Percentiles rank a stretch among this genome's conserved stretches.
Conservation (phyloP, 805 yeast genomes). For the Suhomyces faveliae region DNA sequence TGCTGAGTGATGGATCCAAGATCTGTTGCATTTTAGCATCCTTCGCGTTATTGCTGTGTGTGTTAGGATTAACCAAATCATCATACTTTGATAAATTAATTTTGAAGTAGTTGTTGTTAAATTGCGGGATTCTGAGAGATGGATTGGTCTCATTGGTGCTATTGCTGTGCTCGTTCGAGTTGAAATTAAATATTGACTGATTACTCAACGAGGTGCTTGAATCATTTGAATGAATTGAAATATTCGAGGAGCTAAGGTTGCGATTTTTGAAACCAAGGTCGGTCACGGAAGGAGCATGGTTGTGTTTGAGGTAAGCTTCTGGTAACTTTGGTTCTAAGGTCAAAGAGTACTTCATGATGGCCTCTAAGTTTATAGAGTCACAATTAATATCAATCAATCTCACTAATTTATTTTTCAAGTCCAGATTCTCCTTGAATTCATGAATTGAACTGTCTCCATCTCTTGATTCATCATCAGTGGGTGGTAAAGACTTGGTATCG, state of each 20-base stretch:
- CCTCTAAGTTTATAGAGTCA: conserved; percentile 48
- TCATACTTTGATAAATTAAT: conserved; percentile 36
- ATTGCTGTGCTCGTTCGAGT: not conserved
- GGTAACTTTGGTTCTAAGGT: conserved; percentile 58
- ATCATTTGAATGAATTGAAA: conserved; percentile 26
- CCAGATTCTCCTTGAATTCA: conserved; percentile 7
- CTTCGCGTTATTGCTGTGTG: not conserved
- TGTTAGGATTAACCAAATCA: conserved; percentile 18
- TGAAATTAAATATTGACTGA: not conserved
- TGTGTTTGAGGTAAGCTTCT: conserved; percentile 31
- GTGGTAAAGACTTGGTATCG: conserved; percentile 20
- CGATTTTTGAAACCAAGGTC: conserved; percentile 9
- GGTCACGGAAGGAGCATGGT: conserved; percentile 1
- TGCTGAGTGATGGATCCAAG: conserved; percentile 16
- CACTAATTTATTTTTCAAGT: conserved; percentile 36
- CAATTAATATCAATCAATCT: conserved; percentile 44
- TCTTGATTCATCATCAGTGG: conserved; percentile 12
- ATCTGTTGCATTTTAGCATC: conserved; percentile 11
- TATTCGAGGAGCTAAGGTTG: conserved; percentile 17
- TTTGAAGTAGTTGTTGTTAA: conserved; percentile 36
- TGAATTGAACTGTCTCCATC: not conserved
- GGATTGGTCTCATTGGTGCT: conserved; percentile 15
- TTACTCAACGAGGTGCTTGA: conserved; percentile 16
- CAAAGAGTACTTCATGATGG: conserved; percentile 64
- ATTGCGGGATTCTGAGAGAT: conserved; percentile 28